Evolutionary conservation across 1,139 yeast species (phyloP).

Genomic region (Scheffersomyces parashehatae): DNA sequence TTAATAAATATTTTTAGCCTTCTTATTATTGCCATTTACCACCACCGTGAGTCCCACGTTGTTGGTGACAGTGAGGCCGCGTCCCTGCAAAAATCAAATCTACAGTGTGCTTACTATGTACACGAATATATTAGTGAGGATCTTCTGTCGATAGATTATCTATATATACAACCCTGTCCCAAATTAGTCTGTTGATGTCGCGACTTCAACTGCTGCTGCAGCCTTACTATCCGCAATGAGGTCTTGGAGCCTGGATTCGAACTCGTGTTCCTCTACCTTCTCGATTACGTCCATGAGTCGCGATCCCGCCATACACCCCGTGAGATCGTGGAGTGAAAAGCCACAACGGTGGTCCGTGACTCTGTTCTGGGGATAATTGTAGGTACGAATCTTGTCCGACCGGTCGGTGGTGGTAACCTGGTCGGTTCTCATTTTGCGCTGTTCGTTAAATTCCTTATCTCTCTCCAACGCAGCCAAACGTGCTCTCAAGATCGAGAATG

Average conservation of each 20-base stretch:
- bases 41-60: too few species aligned
- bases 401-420: conserved; percentile 90
- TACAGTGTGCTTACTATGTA: too few species aligned
- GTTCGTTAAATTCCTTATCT: conserved; percentile 61
- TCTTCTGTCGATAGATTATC: too few species aligned
- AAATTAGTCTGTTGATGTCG: not conserved
- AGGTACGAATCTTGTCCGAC: conserved; percentile 91
- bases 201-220: conserved; percentile 1
- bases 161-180: not conserved
- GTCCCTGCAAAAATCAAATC: too few species aligned
- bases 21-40: too few species aligned
- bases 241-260: conserved; percentile 21
- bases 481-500: conserved; percentile 78
- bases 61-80: too few species aligned
- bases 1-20: too few species aligned
- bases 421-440: conserved; percentile 67
- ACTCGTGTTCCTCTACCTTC: conserved; percentile 22
- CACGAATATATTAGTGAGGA: not conserved
- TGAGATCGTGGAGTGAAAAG: conserved; percentile 73
- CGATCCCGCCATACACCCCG: conserved; percentile 74
- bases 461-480: conserved; percentile 82
- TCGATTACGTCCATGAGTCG: conserved; percentile 54
- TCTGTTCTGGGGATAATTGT: conserved; percentile 89
- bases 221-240: conserved; percentile 12
- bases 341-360: conserved; percentile 94